phyloP scores from a whole-genome alignment of 2,329 filamentous ascomycete genomes.

The Macroventuria anomochaeta region DNA sequence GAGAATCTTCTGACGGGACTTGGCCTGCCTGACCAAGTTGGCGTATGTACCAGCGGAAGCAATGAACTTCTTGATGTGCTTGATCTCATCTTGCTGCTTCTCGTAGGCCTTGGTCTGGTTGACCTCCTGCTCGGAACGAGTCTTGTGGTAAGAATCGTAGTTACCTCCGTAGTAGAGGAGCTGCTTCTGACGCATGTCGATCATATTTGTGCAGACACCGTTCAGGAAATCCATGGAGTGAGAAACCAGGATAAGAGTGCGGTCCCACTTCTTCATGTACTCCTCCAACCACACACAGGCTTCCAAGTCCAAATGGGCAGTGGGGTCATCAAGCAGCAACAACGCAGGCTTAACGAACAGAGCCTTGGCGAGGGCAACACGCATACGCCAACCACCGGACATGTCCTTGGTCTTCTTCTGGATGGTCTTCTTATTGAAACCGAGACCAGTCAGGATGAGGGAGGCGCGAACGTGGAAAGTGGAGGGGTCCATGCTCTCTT shows the following conservation, averaged over 20 bases:
- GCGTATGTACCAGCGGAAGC: slow-evolving; percentile 99
- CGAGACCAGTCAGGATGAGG: slow-evolving; percentile 95
- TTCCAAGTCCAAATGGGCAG: slow-evolving; percentile 98
- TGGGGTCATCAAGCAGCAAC: slow-evolving; percentile 95
- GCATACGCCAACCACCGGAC: slow-evolving; percentile 99
- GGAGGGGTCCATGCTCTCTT: slow-evolving; percentile 98
- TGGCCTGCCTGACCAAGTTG: slow-evolving; percentile 98
- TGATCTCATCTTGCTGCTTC: slow-evolving; percentile 99
- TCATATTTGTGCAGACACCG: slow-evolving; percentile 97
- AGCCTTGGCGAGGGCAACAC: slow-evolving; percentile 95
- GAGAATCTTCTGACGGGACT: slow-evolving; percentile 98
- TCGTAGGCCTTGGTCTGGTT: slow-evolving; percentile 99
- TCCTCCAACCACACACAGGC: slow-evolving; percentile 99
- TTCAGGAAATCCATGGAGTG: slow-evolving; percentile 99
- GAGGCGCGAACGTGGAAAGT: slow-evolving; percentile 96
- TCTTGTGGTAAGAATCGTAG: slow-evolving; percentile 98
- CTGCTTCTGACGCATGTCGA: slow-evolving; percentile 91
- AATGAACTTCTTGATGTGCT: slow-evolving; percentile 99
- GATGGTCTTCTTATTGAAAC: slow-evolving; percentile 98
- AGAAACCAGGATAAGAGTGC: slow-evolving; percentile 93
- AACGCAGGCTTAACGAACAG: slow-evolving; percentile 98
- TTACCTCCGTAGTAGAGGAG: slow-evolving; percentile 99
- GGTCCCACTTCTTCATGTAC: slow-evolving; percentile 99
- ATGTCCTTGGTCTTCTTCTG: slow-evolving; percentile 99
- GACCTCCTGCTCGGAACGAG: slow-evolving; percentile 87